Base-by-base conservation (phyloP, 441 rosid genomes). In the Populus tomentosa region DNA sequence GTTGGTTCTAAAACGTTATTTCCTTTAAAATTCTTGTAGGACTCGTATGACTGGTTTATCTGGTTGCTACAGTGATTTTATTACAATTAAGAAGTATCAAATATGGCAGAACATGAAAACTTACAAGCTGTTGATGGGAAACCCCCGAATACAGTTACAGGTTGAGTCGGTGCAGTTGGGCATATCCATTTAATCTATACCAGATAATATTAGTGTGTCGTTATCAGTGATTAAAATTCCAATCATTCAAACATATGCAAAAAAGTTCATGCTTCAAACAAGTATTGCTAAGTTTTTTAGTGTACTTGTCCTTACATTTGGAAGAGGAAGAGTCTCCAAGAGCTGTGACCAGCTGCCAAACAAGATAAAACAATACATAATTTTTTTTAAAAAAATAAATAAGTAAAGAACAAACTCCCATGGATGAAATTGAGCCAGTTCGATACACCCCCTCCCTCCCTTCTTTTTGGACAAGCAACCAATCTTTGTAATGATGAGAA, bases 161-260 rank as follows among this genome's bases (percentile, higher is more conserved):
- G 97, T 64, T 78, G 97, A 75, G 94, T 89, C 73, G 99, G 98
- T 79, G 99, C 95, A 74, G 98, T 96, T 14, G 98, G 99, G 84
- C 97, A 96, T 74, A 96, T 91, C 99, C 99, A 96, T 82, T 94
- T 96, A 80, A 96, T 89, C 99, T 96, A 90, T 38, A 84, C 61
- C 56, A 80, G 36, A 75, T 14, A 71, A 74, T 77, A 53, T 59
- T 68, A 56, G 10, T 23, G 16, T 38, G 10, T 26, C 62, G 33
- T 56, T 63, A 20, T 50, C 23, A 46, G 75, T 9, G 46, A 46
- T 30, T 68, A 28, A 24, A 62, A 64, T 69, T n/a, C 26, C 67
- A 59, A 81, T 53, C 66, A 84, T 56, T 32, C 62, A 46, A 42
- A 74, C 33, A 64, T 62, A 59, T 46, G 59, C 40, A 53, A 72